These are phyloP conservation scores for Tarenaya hassleriana DNA, from an alignment of 345 rosid genomes.

Conservation along the genomic window DNA sequence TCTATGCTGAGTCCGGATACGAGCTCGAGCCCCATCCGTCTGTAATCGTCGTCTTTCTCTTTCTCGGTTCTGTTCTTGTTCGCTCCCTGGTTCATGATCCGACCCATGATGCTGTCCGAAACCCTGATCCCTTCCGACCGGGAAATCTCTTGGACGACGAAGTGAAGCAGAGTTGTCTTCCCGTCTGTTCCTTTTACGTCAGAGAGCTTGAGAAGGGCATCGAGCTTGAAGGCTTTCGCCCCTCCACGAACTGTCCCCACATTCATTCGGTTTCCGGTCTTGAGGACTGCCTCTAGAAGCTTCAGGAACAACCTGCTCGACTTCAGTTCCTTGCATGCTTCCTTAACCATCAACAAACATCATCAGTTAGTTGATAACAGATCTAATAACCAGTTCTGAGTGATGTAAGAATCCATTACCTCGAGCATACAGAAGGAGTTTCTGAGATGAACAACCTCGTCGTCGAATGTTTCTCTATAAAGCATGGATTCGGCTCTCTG, in stretches of 20 bases:
- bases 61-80: slow-evolving; percentile 49
- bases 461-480: slow-evolving; percentile 79
- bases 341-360: slow-evolving; percentile 30
- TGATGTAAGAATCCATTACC: not conserved
- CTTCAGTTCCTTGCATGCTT: slow-evolving; percentile 93
- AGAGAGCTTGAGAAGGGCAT: slow-evolving; percentile 81
- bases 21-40: slow-evolving; percentile 87
- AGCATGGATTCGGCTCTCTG: slow-evolving; percentile 84
- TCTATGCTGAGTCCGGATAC: slow-evolving; percentile 77
- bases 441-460: slow-evolving; percentile 79
- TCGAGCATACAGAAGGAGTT: slow-evolving; percentile 80
- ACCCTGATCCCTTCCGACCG: slow-evolving; percentile 85
- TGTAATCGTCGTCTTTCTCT: slow-evolving; percentile 81
- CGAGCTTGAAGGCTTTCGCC: slow-evolving; percentile 92
- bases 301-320: slow-evolving; percentile 87
- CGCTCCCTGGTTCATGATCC: slow-evolving; percentile 49
- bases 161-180: slow-evolving; percentile 79
- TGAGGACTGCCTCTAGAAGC: slow-evolving; percentile 84
- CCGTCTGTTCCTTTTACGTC: slow-evolving; percentile 95
- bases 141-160: slow-evolving; percentile 87
- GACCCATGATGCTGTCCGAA: slow-evolving; percentile 88
- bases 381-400: too few relatives aligned
- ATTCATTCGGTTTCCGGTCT: slow-evolving; percentile 97
- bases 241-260: slow-evolving; percentile 95
- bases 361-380: too few relatives aligned